Evolutionary conservation across 441 rosid species (phyloP), one percentile per base, ranked within the genome.

Genomic region (Adansonia gregorii): DNA sequence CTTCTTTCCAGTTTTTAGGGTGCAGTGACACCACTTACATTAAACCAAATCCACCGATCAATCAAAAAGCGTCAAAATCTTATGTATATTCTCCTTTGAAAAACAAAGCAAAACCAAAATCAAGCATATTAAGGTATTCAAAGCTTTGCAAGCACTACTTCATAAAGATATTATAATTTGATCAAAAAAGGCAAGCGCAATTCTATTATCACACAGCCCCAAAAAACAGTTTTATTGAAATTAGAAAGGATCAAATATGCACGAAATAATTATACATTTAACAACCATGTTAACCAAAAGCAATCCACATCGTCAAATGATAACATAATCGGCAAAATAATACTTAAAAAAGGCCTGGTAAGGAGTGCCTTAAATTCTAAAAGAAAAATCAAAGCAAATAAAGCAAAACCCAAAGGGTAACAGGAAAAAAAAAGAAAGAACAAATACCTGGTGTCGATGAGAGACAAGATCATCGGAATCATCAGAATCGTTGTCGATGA

Each of bases 401-500:
- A 27, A 51, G 9, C 35, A 17, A 65, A 17, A 67, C 4, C 35
- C 78, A 15, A 76, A 24, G 46, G 74, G 11, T 31, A 27, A 27
- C 0, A 27, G 31, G 1, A 27, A 27, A 27, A 27, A 27, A 27
- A 27, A 27, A 27, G 20, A 59, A 22, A 11, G 39, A 15, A 31
- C 20, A 45, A 17, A 65, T 8, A 90, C 98, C 94, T 88, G 97
- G 83, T 87, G 87, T 70, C 96, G 93, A 77, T 86, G 90, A 56
- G 88, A 87, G 78, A 83, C 63, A 82, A 85, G 83, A 73, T 88
- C 94, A 73, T 88, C 91, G 73, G 91, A 88, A 84, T 91, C 98
- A 78, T 91, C 97, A 60, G 93, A 87, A 76, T 85, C 96, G 69
- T 91, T 81, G 45, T 91, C 97, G 63, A 91, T 87, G 83, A 93